Conservation (phyloP, 805 yeast genomes). For the Hanseniaspora pseudoguilliermondii region DNA sequence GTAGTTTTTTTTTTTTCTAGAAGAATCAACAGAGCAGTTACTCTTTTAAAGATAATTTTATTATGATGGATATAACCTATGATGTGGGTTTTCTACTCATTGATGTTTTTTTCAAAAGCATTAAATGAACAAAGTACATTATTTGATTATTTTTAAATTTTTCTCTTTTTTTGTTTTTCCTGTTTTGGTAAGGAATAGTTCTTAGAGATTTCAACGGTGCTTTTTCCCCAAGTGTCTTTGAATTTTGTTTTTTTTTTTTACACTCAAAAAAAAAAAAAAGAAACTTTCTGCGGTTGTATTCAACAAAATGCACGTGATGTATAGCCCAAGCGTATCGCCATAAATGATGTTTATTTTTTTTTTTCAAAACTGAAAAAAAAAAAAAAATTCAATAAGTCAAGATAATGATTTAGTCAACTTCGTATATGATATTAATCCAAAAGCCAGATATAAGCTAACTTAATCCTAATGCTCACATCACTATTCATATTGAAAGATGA, state of each 20-base stretch:
- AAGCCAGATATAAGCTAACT: too few relatives aligned
- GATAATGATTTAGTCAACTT: too few relatives aligned
- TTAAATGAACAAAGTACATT: too few relatives aligned
- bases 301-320: too few relatives aligned
- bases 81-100: too few relatives aligned
- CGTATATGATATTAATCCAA: too few relatives aligned
- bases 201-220: background rate
- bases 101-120: background rate
- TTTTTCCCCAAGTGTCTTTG: too few relatives aligned
- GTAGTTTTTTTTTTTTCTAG: background rate
- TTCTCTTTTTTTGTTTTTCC: background rate
- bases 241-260: too few relatives aligned
- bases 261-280: background rate
- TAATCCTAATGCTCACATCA: background rate
- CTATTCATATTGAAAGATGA: constrained; percentile 3
- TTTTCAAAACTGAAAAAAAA: background rate
- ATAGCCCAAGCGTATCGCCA: too few relatives aligned
- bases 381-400: background rate
- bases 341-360: background rate
- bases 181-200: background rate
- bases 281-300: too few relatives aligned
- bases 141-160: background rate
- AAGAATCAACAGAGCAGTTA: background rate
- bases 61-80: too few relatives aligned
- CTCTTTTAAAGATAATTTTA: background rate